These are phyloP conservation scores for Phytopythium mirpurense DNA, from an alignment of 352 stramenopile genomes.

Conservation along the genomic window DNA sequence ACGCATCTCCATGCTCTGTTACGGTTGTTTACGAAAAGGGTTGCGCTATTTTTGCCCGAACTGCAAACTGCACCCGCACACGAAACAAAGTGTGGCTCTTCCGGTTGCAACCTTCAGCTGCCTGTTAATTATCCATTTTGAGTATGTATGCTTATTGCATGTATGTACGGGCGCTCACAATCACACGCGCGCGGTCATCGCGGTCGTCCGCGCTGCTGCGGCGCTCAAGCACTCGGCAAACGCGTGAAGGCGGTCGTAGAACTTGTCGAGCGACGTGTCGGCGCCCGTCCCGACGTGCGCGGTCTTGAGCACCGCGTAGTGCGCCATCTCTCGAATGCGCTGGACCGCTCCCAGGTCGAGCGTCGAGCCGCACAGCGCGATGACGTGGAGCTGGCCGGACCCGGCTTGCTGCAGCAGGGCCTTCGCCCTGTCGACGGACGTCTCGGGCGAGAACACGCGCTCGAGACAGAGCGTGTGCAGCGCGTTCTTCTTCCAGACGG, in stretches of 20 bases:
- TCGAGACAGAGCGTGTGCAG: conserved; percentile 42
- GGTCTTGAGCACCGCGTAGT: conserved; percentile 35
- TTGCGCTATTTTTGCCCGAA: no score
- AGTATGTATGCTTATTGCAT: no score
- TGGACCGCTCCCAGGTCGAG: conserved; percentile 22
- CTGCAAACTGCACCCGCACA: no score
- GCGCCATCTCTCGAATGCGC: conserved; percentile 22
- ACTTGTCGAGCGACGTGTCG: conserved; percentile 20
- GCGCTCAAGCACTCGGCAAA: conserved; percentile 24
- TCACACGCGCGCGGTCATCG: background rate
- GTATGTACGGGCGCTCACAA: no score
- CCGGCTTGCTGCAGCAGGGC: conserved; percentile 2
- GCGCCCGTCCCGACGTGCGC: conserved; percentile 13
- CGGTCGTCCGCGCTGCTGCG: conserved; percentile 1
- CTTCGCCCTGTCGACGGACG: background rate
- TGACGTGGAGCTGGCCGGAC: conserved; percentile 15
- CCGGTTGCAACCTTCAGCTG: no score
- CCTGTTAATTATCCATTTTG: no score
- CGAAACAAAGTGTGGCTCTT: no score
- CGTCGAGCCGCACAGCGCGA: conserved; percentile 27
- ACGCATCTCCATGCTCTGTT: no score
- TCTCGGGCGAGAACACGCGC: conserved; percentile 10
- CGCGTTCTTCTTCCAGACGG: conserved; percentile 39
- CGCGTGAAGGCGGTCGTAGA: conserved; percentile 27
- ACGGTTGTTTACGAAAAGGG: no score